Conservation (phyloP, 495 filamentous ascomycete species). For the Thermothielavioides terrestris region DNA sequence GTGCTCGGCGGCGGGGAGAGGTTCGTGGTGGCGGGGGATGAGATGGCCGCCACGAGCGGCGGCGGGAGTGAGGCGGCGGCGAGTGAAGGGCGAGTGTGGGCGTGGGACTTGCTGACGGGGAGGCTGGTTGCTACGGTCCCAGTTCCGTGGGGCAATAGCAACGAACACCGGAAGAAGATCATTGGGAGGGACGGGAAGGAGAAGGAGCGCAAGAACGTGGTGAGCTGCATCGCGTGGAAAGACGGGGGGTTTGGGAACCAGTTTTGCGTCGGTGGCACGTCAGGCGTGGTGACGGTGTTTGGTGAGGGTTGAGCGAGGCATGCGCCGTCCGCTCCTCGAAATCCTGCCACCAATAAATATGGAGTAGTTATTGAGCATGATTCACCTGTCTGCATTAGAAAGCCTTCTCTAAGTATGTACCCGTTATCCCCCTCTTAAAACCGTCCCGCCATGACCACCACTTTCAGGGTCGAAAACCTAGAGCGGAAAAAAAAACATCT, state of each 20-base stretch:
- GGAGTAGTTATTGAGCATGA: too few relatives aligned
- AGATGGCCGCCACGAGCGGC: conserved; percentile 39
- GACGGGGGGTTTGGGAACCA: conserved; percentile 53
- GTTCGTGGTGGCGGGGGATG: conserved; percentile 75
- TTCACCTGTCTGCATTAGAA: too few relatives aligned
- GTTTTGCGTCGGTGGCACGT: conserved; percentile 48
- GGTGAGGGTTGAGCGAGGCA: conserved; percentile 26
- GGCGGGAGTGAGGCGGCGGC: conserved; percentile 25
- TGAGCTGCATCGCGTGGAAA: conserved; percentile 64
- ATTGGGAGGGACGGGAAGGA: conserved; percentile 44
- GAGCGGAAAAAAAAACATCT: not conserved
- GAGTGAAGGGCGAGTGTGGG: conserved; percentile 62
- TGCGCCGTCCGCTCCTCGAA: too few relatives aligned
- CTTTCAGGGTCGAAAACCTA: not conserved
- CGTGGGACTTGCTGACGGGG: conserved; percentile 83
- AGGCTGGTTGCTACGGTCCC: conserved; percentile 52
- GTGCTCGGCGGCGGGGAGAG: conserved; percentile 65
- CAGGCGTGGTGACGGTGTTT: conserved; percentile 47
- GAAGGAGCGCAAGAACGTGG: conserved; percentile 43
- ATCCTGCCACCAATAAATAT: too few relatives aligned
- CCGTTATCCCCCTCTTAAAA: not conserved
- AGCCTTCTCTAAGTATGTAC: not conserved
- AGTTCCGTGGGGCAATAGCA: conserved; percentile 53
- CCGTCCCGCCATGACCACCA: not conserved
- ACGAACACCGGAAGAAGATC: conserved; percentile 35